These are phyloP conservation scores for Pezicula radicicola DNA, from an alignment of 2,329 filamentous ascomycete species.

Conservation along the genomic window DNA sequence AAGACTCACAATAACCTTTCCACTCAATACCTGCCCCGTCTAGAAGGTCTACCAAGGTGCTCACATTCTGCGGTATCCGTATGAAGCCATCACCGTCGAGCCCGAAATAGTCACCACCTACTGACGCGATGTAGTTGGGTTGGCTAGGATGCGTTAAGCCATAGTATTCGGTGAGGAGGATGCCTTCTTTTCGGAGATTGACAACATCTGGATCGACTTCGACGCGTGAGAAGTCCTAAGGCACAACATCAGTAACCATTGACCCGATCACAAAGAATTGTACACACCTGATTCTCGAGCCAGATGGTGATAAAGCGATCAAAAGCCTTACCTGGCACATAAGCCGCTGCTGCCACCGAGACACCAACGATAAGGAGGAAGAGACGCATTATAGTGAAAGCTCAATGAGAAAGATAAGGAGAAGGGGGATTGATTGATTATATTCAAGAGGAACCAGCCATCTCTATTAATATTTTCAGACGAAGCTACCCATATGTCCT, in stretches of 20 bases:
- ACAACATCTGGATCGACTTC: constrained; percentile 35
- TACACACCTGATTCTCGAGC: constrained; percentile 53
- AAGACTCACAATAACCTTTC: constrained; percentile 35
- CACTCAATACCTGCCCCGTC: constrained; percentile 38
- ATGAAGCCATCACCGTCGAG: constrained; percentile 42
- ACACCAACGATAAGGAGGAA: constrained; percentile 8
- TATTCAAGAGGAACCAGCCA: background rate
- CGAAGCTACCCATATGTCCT: background rate
- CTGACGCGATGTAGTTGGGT: constrained; percentile 45
- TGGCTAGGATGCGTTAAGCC: constrained; percentile 44
- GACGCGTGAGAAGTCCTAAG: constrained; percentile 41
- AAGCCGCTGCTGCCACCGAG: constrained; percentile 9
- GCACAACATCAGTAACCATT: background rate
- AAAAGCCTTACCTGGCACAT: constrained; percentile 48
- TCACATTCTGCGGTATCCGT: constrained; percentile 41
- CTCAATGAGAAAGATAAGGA: background rate
- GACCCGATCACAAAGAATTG: background rate
- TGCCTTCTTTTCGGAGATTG: constrained; percentile 39
- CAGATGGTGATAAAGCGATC: constrained; percentile 60
- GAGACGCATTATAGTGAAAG: constrained; percentile 12
- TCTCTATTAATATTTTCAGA: background rate
- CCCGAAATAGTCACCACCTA: constrained; percentile 46
- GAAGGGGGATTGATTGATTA: background rate
- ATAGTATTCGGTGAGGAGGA: constrained; percentile 42
- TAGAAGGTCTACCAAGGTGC: constrained; percentile 43